Percentiles rank a stretch among this genome's conserved stretches.
Conservation (phyloP, 768 basidiomycete genomes). For the Boletellus ananiceps region DNA sequence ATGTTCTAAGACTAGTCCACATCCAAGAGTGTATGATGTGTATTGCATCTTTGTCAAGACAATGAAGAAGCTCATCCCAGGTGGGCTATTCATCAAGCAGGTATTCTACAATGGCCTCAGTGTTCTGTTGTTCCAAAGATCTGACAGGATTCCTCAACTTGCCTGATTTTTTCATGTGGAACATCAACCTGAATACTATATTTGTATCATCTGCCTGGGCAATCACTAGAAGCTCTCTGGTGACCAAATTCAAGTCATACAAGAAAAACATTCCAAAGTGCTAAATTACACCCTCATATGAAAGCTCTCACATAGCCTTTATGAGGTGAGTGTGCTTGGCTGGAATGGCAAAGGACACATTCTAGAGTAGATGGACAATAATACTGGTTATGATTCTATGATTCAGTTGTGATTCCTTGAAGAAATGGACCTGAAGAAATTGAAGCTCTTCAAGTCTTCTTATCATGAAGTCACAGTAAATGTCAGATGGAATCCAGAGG, state of each 20-base stretch:
- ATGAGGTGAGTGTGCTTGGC: background rate
- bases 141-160: too few relatives aligned
- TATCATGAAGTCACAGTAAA: conserved; percentile 1
- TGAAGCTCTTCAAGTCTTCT: conserved; percentile 2
- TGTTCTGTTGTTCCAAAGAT: background rate
- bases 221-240: conserved; percentile 1
- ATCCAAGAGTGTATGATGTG: background rate
- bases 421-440: background rate
- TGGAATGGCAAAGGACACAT: conserved; percentile 1
- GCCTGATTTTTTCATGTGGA: background rate
- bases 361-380: conserved; percentile 1
- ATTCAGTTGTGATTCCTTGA: conserved; percentile 1
- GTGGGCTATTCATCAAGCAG: conserved; percentile 3
- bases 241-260: conserved; percentile 3
- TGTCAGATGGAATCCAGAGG: conserved; percentile 4
- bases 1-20: background rate
- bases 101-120: background rate
- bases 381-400: conserved; percentile 7
- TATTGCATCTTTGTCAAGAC: background rate
- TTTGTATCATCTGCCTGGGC: background rate
- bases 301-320: background rate
- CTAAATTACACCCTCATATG: conserved; percentile 1
- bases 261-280: conserved; percentile 6
- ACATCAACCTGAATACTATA: background rate
- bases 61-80: conserved; percentile 1